Percentiles rank a stretch among this genome's conserved stretches.
phyloP scores from a whole-genome alignment of 2,329 filamentous ascomycete genomes.

The Cephalotrichum gorgonifer region DNA sequence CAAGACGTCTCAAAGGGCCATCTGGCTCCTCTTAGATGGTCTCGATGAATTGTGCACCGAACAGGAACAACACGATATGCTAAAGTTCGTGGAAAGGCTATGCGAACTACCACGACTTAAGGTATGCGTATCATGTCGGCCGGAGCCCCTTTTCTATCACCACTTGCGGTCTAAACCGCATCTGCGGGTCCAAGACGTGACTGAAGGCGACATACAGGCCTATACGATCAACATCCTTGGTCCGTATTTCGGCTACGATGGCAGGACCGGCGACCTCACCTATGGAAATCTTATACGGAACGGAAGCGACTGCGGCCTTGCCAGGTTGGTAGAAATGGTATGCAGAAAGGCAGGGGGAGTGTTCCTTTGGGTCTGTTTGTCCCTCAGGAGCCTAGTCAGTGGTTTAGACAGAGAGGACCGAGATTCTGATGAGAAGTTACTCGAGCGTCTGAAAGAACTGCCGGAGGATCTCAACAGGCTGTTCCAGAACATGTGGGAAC shows the following conservation, averaged over 20 bases:
- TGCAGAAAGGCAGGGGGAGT: not conserved
- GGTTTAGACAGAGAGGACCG: no score
- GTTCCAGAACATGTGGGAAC: no score
- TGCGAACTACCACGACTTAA: not conserved
- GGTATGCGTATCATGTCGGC: not conserved
- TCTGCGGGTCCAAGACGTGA: not conserved
- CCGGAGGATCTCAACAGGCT: no score
- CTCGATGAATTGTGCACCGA: not conserved
- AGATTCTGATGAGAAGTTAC: no score
- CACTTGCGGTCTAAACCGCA: not conserved
- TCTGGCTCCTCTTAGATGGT: not conserved
- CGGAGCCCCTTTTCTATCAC: not conserved
- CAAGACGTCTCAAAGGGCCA: not conserved
- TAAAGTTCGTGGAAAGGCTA: not conserved
- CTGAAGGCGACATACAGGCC: not conserved
- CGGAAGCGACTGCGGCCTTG: no score
- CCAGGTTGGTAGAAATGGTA: no score
- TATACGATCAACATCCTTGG: not conserved
- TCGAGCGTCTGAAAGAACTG: no score
- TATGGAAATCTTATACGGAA: not conserved
- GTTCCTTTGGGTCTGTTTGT: not conserved
- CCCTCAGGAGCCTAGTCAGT: not conserved
- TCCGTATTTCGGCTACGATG: not conserved
- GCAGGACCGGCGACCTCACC: not conserved
- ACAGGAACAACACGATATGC: not conserved